Evolutionary conservation across 164 flowering plant genomes (phyloP), one percentile per base, ranked within the genome.

Genomic region (Akebia trifoliata): DNA sequence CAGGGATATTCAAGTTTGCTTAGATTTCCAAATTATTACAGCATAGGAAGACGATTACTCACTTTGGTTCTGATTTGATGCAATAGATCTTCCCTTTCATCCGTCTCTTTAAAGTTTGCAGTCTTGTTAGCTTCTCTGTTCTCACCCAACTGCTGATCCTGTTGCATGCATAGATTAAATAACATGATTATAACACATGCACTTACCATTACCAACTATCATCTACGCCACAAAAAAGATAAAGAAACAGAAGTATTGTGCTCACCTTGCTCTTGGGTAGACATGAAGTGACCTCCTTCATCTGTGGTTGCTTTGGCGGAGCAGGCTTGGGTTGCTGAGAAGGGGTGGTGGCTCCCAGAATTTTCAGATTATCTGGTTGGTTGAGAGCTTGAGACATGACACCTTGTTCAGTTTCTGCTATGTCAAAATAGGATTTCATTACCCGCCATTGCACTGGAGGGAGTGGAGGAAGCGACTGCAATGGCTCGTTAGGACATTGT

Each of bases 1-100:
- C 47, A 7, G 44, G 25, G 35, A 32, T 50, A 31, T 8, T 36
- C 18, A 35, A 54, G 20, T 37, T 6, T 12, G 4, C 35, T 15
- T 20, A 6, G 9, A 30, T n/a, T 20, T 49, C 45, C 0, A 26
- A 31, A 29, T 26, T 10, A 26, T 45, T 35, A 18, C 12, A 4
- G 7, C 2, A 21, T n/a, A 61, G 46, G 57, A 42, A 50, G 31
- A 56, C 43, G 38, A 24, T 6, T 37, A 66, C 81, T 74, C 64
- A 87, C 98, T 80, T 81, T 81, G 55, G 78, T 60, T 76, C 95
- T 76, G 48, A 91, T 91, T 67, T 88, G 96, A 21, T 80, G 81
- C 38, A 88, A 67, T 38, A 87, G 79, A 51, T 81, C 82, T 30
- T 76, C 87, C 66, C 69, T 76, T 48, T 78, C 85, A 73, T 83